Evolutionary conservation across 176 grass and related monocot genomes (phyloP), one percentile per base, ranked within the genome.

Genomic region (Eragrostis nindensis): DNA sequence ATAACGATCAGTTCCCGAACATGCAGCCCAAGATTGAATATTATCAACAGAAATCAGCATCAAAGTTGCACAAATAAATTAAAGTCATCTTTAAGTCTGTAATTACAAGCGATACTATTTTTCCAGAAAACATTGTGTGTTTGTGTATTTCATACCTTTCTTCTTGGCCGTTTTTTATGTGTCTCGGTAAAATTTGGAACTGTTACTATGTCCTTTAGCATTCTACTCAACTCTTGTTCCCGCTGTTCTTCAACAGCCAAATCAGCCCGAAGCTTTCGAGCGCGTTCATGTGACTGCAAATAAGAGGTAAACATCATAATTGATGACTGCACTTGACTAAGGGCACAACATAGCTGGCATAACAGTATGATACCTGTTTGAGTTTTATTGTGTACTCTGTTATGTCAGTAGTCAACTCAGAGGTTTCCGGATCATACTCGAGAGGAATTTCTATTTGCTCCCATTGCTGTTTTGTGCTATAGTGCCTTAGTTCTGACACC

Each of bases 171-270:
- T 44, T 70, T 82, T 81, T 84, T 87, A 75, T 74, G 53, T 46
- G 55, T 66, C 62, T 82, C 83, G 2, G 83, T 78, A 80, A 55
- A 88, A 69, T 90, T 88, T 87, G 87, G 83, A 75, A 65, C 65
- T 18, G 78, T 88, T 39, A 94, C 76, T 62, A 94, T 92, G 62
- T 68, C 82, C 61, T 98, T 95, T 12, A 98, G 84, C 84, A 98
- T 87, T 98, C 85, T 93, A 84, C 82, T 91, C n/a, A 93, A 69
- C 82, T 95, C 90, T 73, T 91, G 88, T 72, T 85, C 84, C 14
- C 83, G 56, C 68, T 98, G 92, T 82, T 98, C 90, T 91, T 98
- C 96, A 87, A 93, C 73, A 76, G 84, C 92, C 80, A 98, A 76
- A 92, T 98, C 90, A 79, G 82, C 88, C 30, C 84, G 67, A 40